Evolutionary conservation across 805 yeast genomes (phyloP), one percentile per base, ranked within the genome.

Genomic region (Suhomyces canberraensis): DNA sequence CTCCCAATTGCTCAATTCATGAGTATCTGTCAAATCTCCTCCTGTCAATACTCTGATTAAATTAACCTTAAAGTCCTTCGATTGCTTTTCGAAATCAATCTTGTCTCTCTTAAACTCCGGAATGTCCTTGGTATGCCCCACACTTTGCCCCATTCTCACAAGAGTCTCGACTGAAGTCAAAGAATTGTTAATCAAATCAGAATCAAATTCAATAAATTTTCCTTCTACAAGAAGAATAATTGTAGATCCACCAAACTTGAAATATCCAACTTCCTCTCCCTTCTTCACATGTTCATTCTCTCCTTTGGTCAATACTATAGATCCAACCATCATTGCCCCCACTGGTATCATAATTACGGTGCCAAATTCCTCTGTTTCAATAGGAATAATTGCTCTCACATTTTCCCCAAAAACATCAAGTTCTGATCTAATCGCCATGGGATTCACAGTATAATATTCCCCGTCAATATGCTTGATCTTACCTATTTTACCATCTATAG

Each of bases 241-340:
- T 0, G 98, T 93, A 0, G 95, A 85, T 0, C 98, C 98, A 11
- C 98, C 98, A 64, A 91, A 91, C 55, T 90, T 87, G 73, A 91
- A 91, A 54, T 87, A 91, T 0, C 98, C 98, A 18, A 91, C 60
- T 51, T 91, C 98, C 29, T 85, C 90, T 3, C 93, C 85, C 31
- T 90, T 70, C 7, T 61, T 50, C 3, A 91, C 69, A 0, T 36
- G 25, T 29, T 78, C 78, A 2, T 87, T 88, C 31, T 72, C 75
- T 35, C 73, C 55, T 11, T 79, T 81, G 0, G 91, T 81, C 19
- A 91, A 58, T 0, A 88, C 74, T 2, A 83, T 89, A 2, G 95
- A 83, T 0, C 98, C 98, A 2, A 91, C 98, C 97, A 91, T 89
- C 98, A 93, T 91, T 0, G 98, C 98, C 24, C 98, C 98, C 3